phyloP scores from a whole-genome alignment of 1,284 basidiomycete genomes.

The Austroboletus novae-zelandiae region DNA sequence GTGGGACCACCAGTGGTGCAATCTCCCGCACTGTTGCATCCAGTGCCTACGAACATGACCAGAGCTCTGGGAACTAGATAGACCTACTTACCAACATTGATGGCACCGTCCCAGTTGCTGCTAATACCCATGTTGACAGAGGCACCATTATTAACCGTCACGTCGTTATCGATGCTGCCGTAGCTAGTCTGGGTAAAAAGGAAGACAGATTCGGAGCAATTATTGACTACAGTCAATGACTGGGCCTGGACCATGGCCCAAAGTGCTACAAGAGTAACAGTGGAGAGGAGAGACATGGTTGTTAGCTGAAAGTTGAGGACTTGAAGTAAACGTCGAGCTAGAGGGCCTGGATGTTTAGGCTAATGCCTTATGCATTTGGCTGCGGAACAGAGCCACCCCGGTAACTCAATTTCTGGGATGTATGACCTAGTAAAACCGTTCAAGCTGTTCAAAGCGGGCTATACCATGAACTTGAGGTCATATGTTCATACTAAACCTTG shows the following conservation, averaged over 20 bases:
- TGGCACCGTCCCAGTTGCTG: slow-evolving; percentile 32
- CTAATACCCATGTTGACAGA: slow-evolving; percentile 33
- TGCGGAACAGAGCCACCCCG: background rate
- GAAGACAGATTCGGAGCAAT: slow-evolving; percentile 29
- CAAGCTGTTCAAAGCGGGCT: no score
- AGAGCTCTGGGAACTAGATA: background rate
- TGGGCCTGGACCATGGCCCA: slow-evolving; percentile 14
- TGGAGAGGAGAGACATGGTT: background rate
- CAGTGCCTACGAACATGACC: slow-evolving; percentile 21
- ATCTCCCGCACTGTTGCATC: slow-evolving; percentile 13
- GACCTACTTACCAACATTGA: slow-evolving; percentile 30
- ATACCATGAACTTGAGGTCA: no score
- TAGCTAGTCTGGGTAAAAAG: slow-evolving; percentile 31
- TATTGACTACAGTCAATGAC: slow-evolving; percentile 32
- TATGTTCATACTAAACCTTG: no score
- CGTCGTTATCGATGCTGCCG: slow-evolving; percentile 27
- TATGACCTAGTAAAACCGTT: no score
- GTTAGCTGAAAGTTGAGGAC: background rate
- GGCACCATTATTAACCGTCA: slow-evolving; percentile 22
- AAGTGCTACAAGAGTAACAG: background rate
- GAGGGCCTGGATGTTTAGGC: background rate
- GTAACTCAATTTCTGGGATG: no score
- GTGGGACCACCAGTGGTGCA: slow-evolving; percentile 25
- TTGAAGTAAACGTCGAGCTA: slow-evolving; percentile 1
- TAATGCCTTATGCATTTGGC: slow-evolving; percentile 14